These are phyloP conservation scores for Cytospora piceicola DNA, from an alignment of 2,329 filamentous ascomycete species.

Conservation along the genomic window DNA sequence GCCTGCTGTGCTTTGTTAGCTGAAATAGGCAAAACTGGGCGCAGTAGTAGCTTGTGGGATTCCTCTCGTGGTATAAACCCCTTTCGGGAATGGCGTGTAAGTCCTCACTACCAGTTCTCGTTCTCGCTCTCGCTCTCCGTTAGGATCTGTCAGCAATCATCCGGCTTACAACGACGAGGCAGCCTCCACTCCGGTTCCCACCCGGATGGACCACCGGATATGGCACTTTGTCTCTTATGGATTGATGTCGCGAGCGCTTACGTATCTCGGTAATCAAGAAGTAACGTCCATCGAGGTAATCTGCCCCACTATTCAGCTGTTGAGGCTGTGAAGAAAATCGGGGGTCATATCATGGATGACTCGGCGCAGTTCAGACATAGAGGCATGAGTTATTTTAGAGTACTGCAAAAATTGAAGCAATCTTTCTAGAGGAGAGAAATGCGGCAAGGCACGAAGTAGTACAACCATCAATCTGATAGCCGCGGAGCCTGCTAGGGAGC, in stretches of 20 bases:
- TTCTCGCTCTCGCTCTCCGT: neutral
- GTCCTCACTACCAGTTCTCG: neutral
- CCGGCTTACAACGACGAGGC: neutral
- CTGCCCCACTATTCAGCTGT: too few species aligned
- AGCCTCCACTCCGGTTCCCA: neutral
- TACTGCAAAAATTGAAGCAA: too few species aligned
- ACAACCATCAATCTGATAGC: too few species aligned
- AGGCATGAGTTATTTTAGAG: too few species aligned
- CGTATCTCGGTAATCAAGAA: neutral
- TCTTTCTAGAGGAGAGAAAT: too few species aligned
- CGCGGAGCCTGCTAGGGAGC: too few species aligned
- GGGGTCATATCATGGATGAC: too few species aligned
- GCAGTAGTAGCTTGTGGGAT: neutral
- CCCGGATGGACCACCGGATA: neutral
- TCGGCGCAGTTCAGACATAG: too few species aligned
- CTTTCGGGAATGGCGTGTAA: conserved; percentile 24
- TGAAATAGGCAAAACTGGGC: conserved; percentile 1
- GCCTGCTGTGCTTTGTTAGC: neutral
- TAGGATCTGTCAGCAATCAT: neutral
- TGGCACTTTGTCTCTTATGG: neutral
- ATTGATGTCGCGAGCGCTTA: neutral
- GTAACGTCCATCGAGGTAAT: too few species aligned
- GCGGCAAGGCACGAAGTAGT: too few species aligned
- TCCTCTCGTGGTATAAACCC: conserved; percentile 21
- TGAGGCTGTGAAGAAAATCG: too few species aligned